These are phyloP conservation scores for Cryptosporidium meleagridis DNA, from an alignment of 169 alveolate genomes.

Conservation along the genomic window DNA sequence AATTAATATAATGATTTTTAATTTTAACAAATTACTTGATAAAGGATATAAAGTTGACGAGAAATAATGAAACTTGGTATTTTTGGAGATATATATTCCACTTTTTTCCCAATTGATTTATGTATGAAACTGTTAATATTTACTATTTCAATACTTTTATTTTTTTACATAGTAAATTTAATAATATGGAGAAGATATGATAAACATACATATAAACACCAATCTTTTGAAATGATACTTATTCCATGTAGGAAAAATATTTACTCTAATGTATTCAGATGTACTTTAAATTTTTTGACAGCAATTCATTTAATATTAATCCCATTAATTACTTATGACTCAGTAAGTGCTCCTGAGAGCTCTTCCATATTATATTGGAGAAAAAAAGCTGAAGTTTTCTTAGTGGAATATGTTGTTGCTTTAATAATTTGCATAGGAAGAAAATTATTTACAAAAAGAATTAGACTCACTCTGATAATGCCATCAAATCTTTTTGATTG, in stretches of 20 bases:
- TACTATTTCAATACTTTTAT: background rate
- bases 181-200: slow-evolving; percentile 36
- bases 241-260: slow-evolving; percentile 29
- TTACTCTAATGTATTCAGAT: background rate
- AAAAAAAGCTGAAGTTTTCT: slow-evolving; percentile 28
- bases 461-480: background rate
- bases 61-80: background rate
- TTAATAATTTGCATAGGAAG: slow-evolving; percentile 31
- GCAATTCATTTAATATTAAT: slow-evolving; percentile 6
- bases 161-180: background rate
- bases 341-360: slow-evolving; percentile 13
- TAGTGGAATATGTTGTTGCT: slow-evolving; percentile 17
- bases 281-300: background rate
- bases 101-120: slow-evolving; percentile 6
- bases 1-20: background rate
- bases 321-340: slow-evolving; percentile 13
- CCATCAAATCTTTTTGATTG: slow-evolving; percentile 41
- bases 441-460: slow-evolving; percentile 10
- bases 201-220: slow-evolving; percentile 1
- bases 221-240: slow-evolving; percentile 1
- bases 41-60: background rate
- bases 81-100: background rate
- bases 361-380: slow-evolving; percentile 13
- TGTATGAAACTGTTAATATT: background rate
- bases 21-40: background rate